These are phyloP conservation scores for Fusarium goolgardi DNA, from an alignment of 2,329 filamentous ascomycete species.

Conservation along the genomic window DNA sequence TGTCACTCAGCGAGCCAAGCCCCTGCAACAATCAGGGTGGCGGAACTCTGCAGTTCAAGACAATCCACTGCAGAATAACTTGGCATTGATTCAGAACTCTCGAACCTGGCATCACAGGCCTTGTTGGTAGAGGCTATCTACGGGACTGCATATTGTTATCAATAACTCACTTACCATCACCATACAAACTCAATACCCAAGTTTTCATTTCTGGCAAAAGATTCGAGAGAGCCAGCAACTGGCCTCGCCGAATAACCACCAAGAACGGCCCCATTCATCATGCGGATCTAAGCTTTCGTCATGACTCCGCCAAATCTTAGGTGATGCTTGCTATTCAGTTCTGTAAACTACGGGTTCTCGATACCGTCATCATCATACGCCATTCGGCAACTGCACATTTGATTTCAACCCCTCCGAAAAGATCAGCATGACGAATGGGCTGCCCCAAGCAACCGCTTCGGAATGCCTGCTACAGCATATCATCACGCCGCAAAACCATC, in stretches of 20 bases:
- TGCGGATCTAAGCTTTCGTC: slow-evolving; percentile 17
- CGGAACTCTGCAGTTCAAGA: slow-evolving; percentile 32
- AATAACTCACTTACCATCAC: neutral
- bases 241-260: neutral
- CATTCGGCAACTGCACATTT: slow-evolving; percentile 11
- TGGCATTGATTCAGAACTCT: slow-evolving; percentile 16
- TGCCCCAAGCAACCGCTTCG: slow-evolving; percentile 18
- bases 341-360: neutral
- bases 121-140: neutral
- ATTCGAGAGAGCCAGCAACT: neutral
- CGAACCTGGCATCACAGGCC: neutral
- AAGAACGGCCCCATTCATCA: neutral
- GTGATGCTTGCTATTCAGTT: neutral
- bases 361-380: slow-evolving; percentile 18
- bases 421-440: slow-evolving; percentile 8
- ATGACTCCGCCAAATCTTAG: slow-evolving; percentile 27
- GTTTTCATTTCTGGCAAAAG: neutral
- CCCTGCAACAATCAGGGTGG: slow-evolving; percentile 34
- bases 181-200: neutral
- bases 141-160: slow-evolving; percentile 1
- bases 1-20: slow-evolving; percentile 20
- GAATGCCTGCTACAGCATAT: slow-evolving; percentile 14
- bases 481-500: neutral
- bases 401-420: slow-evolving; percentile 10
- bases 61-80: slow-evolving; percentile 18